Evolutionary conservation across 305 asterid species (phyloP), one percentile per base, ranked within the genome.

Genomic region (Euphrasia arctica): DNA sequence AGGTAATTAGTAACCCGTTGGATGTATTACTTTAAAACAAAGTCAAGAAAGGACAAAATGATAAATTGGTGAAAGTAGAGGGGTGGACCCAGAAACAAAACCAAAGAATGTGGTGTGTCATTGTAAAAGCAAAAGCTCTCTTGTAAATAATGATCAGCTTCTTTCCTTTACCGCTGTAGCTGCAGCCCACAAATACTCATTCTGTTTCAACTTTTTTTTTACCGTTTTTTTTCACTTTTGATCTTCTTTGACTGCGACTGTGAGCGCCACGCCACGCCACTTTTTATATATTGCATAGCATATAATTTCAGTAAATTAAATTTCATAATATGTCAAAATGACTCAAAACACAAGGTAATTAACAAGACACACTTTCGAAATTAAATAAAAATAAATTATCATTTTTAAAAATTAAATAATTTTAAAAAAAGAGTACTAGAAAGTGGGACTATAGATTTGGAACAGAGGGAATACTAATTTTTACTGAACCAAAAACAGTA

Each of bases 181-280:
- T 72, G 69, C 69, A 60, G 51, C 72, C 73, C 78, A 74, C 76
- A 65, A 32, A 56, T 70, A 70, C 60, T 75, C 68, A 47, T 73
- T 68, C 75, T 71, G 72, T 61, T 69, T 58, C 72, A 63, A 70
- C 55, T 61, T 74, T 58, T 55, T 55, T 13, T 5, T 11, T 12
- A 3, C 59, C 56, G 62, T 71, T 58, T 36, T 64, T 62, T 64
- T 14, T 63, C 60, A 66, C 79, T 66, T 77, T 71, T 64, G 4
- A 66, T 71, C 80, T 31, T 66, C 73, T 75, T 82, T 79, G 79
- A 75, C 83, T 75, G 68, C 65, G 59, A 75, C 68, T 72, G 43
- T 39, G 28, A 72, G 11, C 62, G 57, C 61, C 63, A 66, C 56
- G 41, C 41, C 8, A 34, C 22, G 22, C 22, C 22, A 18, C 22